A percentile compares a stretch with the other conserved stretches of the same genome.
These are phyloP conservation scores for Epichloe sylvatica DNA, from an alignment of 2,329 filamentous ascomycete species.

Conservation along the genomic window DNA sequence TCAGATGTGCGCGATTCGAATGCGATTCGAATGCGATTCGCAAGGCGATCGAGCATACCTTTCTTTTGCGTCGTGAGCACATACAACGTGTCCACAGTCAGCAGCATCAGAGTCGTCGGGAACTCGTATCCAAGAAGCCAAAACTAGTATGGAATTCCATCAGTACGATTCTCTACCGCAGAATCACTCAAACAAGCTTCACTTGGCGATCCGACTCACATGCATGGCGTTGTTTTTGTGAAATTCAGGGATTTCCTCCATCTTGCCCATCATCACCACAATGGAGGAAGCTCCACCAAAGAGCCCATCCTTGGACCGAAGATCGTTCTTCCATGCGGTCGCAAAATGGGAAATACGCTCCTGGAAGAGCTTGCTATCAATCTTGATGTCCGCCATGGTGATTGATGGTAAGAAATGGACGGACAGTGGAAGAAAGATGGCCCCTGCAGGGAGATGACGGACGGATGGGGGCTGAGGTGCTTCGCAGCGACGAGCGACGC, in stretches of 20 bases:
- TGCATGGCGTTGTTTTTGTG: slow-evolving; percentile 96
- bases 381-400: slow-evolving; percentile 72
- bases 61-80: slow-evolving; percentile 93
- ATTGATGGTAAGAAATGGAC: slow-evolving; percentile 20
- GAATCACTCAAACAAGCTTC: not conserved
- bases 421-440: slow-evolving; percentile 11
- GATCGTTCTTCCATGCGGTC: slow-evolving; percentile 91
- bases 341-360: slow-evolving; percentile 80
- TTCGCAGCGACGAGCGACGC: slow-evolving; percentile 22
- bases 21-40: not conserved
- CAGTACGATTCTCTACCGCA: not conserved
- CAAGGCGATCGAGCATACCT: slow-evolving; percentile 38
- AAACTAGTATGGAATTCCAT: slow-evolving; percentile 44
- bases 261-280: slow-evolving; percentile 86
- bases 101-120: slow-evolving; percentile 83
- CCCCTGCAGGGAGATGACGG: slow-evolving; percentile 4
- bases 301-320: slow-evolving; percentile 69
- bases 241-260: slow-evolving; percentile 73
- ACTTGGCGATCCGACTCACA: slow-evolving; percentile 37
- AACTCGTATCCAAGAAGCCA: slow-evolving; percentile 99
- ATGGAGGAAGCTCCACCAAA: slow-evolving; percentile 83
- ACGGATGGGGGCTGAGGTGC: slow-evolving; percentile 12
- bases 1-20: slow-evolving; percentile 15
- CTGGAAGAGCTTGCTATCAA: slow-evolving; percentile 87
- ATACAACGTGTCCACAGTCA: slow-evolving; percentile 78